Evolutionary conservation across 2,329 filamentous ascomycete genomes (phyloP), one percentile per base, ranked within the genome.

Genomic region (Epichloe sp.): DNA sequence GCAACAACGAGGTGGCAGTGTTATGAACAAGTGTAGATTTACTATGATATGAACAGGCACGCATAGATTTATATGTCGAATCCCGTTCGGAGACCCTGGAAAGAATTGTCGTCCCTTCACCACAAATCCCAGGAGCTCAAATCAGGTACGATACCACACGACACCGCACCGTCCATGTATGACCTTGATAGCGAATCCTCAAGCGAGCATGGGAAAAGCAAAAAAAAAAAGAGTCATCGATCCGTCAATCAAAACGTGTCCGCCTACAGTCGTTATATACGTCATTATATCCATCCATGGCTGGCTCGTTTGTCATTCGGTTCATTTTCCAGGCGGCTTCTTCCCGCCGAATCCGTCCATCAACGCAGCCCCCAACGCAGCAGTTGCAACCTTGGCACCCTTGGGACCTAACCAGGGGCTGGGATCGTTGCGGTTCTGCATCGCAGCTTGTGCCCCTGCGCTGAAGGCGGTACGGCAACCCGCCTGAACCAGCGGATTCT

Each of bases 341-440:
- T 45, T 2, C 66, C 72, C 1, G 45, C 72, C 66, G 35, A 76
- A 68, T 0, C 72, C 71, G 52, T 76, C 73, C 40, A 74, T 68
- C 17, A 75, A 60, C 0, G 73, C 74, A 1, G 74, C 73, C 17
- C 72, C 72, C 1, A 77, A 53, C 2, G 73, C 74, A 2, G 73
- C 72, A 2, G 72, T 72, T 1, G 71, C 74, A 3, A 76, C 63
- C 49, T 72, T 72, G 44, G 70, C 70, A 5, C 72, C 73, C 55
- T 76, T 76, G 11, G 70, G 61, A 0, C 74, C 72, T 4, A 72
- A 60, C 74, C 74, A 77, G 1, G 67, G 62, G 2, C 72, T 69
- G 1, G 67, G 65, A 15, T 74, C 69, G 44, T 70, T 65, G 47
- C 71, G 70, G 46, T 71, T 65, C 46, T 71, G 66, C 63, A 74